These are phyloP conservation scores for Ceratopteris richardii DNA, from an alignment of 75 land plant genomes.

Conservation along the genomic window DNA sequence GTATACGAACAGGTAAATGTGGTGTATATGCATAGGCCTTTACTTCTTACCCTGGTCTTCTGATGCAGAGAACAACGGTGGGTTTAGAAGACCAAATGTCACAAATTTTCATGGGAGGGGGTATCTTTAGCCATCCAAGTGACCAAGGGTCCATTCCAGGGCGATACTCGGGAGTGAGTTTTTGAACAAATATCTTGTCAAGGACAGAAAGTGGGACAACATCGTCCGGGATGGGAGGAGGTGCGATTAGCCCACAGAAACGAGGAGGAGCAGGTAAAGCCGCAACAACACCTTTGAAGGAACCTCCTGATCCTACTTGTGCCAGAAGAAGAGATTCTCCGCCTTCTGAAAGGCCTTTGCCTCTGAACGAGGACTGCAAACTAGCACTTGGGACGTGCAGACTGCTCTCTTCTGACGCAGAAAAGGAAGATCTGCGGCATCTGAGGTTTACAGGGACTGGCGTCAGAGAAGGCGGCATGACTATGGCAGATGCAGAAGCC, in stretches of 20 bases:
- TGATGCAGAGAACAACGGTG: conserved; percentile 38
- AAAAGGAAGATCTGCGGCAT: too few relatives aligned
- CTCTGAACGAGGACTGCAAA: too few relatives aligned
- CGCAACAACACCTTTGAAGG: conserved; percentile 50
- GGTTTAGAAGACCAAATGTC: conserved; percentile 50
- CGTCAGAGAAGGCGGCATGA: not conserved
- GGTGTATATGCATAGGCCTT: too few relatives aligned
- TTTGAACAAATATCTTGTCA: conserved; percentile 44
- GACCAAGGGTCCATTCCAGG: conserved; percentile 35
- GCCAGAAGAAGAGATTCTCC: not conserved
- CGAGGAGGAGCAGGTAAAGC: conserved; percentile 29
- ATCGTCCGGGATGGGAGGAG: conserved; percentile 32
- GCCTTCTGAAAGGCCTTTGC: too few relatives aligned
- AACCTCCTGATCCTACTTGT: not conserved
- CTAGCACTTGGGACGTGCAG: too few relatives aligned
- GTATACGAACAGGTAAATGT: not conserved
- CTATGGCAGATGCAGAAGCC: conserved; percentile 2
- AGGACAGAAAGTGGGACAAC: conserved; percentile 37
- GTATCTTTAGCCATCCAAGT: not conserved
- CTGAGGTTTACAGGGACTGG: not conserved
- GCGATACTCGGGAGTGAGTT: conserved; percentile 49
- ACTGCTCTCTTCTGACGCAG: too few relatives aligned
- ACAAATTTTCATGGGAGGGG: conserved; percentile 37
- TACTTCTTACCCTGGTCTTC: conserved; percentile 53
- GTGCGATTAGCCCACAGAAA: conserved; percentile 45